Conservation (phyloP, 352 stramenopile species). For the Globisporangium solare region DNA sequence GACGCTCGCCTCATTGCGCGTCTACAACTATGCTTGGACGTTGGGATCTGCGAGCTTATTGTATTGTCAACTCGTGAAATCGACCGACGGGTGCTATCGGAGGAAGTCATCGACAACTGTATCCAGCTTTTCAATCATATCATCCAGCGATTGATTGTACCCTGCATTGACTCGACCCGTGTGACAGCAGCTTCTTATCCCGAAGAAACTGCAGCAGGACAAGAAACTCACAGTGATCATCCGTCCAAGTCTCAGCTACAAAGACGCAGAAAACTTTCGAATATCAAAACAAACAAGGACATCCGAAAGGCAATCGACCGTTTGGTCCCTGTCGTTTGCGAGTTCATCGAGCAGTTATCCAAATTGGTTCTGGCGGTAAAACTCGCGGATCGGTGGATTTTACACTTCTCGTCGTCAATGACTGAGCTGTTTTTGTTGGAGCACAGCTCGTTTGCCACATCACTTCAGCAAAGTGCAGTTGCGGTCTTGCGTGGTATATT, state of each 20-base stretch:
- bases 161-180: conserved; percentile 58
- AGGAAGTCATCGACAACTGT: conserved; percentile 83
- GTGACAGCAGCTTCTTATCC: conserved; percentile 21
- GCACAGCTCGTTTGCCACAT: conserved; percentile 42
- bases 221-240: conserved; percentile 1
- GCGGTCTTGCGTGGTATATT: conserved; percentile 65
- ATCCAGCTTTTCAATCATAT: conserved; percentile 58
- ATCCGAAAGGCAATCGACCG: conserved; percentile 47
- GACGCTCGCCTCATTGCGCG: conserved; percentile 30
- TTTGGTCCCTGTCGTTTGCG: conserved; percentile 58
- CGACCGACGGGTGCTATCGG: conserved; percentile 65
- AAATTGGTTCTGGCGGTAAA: conserved; percentile 57
- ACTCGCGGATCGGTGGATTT: conserved; percentile 70
- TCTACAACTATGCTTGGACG: conserved; percentile 46
- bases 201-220: not conserved
- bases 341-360: conserved; percentile 71
- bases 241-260: not conserved
- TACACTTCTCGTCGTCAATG: conserved; percentile 68
- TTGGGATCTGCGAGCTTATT: conserved; percentile 66
- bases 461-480: conserved; percentile 60
- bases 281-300: conserved; percentile 44
- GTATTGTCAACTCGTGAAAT: conserved; percentile 67
- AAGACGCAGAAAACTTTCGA: conserved; percentile 21
- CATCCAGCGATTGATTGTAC: conserved; percentile 53
- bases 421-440: conserved; percentile 69